phyloP scores from a whole-genome alignment of 495 filamentous ascomycete species.

The Aspergillus biplanus region DNA sequence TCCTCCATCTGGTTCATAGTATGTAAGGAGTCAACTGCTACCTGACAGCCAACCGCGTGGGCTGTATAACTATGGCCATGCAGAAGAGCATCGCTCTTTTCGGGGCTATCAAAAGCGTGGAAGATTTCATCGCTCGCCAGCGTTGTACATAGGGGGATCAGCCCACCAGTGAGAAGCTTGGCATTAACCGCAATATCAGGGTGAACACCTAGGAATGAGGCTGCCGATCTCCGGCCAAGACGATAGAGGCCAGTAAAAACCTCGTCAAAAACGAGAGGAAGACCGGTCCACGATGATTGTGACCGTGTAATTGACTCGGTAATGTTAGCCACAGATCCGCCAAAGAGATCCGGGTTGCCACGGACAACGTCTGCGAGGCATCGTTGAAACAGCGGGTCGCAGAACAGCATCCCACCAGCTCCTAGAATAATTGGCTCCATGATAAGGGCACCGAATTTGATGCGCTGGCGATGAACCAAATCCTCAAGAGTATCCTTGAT shows the following conservation, averaged over 20 bases:
- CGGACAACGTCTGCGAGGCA: conserved; percentile 67
- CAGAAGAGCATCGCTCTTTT: conserved; percentile 73
- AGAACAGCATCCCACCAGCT: conserved; percentile 77
- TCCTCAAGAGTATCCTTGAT: conserved; percentile 56
- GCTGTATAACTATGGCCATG: conserved; percentile 85
- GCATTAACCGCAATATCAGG: conserved; percentile 77
- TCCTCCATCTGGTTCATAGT: conserved; percentile 59
- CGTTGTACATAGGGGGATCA: conserved; percentile 74
- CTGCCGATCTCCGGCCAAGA: conserved; percentile 65
- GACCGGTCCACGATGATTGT: conserved; percentile 60
- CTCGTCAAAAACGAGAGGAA: conserved; percentile 78
- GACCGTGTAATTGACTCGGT: conserved; percentile 8
- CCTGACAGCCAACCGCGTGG: conserved; percentile 74
- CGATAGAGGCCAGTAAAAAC: conserved; percentile 83
- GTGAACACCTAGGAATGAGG: conserved; percentile 65
- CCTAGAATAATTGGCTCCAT: conserved; percentile 77
- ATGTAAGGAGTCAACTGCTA: conserved; percentile 62
- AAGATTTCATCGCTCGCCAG: conserved; percentile 73
- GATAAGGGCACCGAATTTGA: conserved; percentile 72
- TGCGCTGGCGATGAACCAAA: conserved; percentile 54
- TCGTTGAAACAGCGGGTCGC: conserved; percentile 77
- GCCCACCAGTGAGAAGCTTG: conserved; percentile 76
- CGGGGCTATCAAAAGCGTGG: conserved; percentile 63
- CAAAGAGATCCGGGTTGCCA: conserved; percentile 53
- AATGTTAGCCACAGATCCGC: conserved; percentile 8